A percentile compares a stretch with the other conserved stretches of the same genome.
Conservation (phyloP, 139 green algal genomes). For the Bryopsis sp. region DNA sequence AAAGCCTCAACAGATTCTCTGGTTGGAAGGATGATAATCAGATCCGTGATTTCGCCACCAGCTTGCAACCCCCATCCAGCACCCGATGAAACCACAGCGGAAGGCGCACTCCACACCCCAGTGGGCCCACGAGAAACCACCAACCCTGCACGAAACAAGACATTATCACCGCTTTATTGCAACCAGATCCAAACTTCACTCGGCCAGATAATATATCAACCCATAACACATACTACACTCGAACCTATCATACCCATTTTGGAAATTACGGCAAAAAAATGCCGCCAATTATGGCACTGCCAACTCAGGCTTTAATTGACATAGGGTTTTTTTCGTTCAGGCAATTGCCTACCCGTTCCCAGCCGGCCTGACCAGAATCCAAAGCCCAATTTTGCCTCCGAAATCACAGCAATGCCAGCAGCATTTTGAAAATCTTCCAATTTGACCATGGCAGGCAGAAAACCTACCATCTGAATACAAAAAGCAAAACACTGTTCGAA, state of each 20-base stretch:
- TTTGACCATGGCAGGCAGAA: neutral
- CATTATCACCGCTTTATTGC: too few species aligned
- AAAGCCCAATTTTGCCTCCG: conserved; percentile 7
- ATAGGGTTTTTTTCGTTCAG: too few species aligned
- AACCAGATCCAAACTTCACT: too few species aligned
- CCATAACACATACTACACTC: neutral
- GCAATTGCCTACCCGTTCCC: conserved; percentile 5
- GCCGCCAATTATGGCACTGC: too few species aligned
- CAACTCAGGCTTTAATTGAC: too few species aligned
- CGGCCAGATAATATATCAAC: too few species aligned
- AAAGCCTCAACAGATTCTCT: conserved; percentile 5
- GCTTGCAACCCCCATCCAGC: conserved; percentile 4
- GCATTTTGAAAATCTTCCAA: conserved; percentile 6
- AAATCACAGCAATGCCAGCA: conserved; percentile 10
- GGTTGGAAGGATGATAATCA: neutral
- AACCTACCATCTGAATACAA: neutral
- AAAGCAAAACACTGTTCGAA: neutral
- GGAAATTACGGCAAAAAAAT: conserved; percentile 6
- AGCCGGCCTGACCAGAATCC: conserved; percentile 12
- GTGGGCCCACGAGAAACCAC: neutral
- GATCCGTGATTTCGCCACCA: conserved; percentile 8
- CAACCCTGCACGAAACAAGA: neutral
- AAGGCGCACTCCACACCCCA: conserved; percentile 4
- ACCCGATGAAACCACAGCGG: neutral
- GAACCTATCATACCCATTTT: neutral